Evolutionary conservation across 176 grass and related monocot genomes (phyloP).

Genomic region (bread wheat (Triticum aestivum)): DNA sequence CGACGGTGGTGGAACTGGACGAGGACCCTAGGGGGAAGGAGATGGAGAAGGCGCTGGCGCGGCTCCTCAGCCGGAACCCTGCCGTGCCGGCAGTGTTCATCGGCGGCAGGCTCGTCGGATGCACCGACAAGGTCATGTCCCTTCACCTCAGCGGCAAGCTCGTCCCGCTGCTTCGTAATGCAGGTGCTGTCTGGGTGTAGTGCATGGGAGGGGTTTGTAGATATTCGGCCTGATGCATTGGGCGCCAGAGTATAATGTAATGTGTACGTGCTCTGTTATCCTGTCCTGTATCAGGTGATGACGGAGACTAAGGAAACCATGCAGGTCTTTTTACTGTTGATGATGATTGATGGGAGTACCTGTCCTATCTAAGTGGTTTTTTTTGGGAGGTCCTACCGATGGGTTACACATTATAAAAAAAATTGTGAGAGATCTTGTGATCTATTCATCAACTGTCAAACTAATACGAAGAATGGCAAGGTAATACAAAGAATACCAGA

Average conservation of each 20-base stretch:
- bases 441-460: too few species aligned
- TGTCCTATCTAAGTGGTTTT: too few species aligned
- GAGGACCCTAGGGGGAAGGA: constrained; percentile 32
- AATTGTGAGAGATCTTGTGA: too few species aligned
- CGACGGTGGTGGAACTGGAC: constrained; percentile 40
- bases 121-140: constrained; percentile 50
- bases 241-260: not conserved
- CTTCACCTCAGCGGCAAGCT: constrained; percentile 44
- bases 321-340: constrained; percentile 6
- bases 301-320: not conserved
- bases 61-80: constrained; percentile 36
- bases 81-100: constrained; percentile 45
- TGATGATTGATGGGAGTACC: too few species aligned
- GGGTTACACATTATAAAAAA: too few species aligned
- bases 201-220: not conserved
- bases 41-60: constrained; percentile 42
- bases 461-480: too few species aligned
- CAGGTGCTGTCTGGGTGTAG: not conserved
- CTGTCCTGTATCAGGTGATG: not conserved
- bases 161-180: constrained; percentile 21
- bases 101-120: constrained; percentile 34
- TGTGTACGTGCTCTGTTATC: not conserved
- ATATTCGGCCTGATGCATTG: not conserved
- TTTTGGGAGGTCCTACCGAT: too few species aligned
- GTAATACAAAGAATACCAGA: too few species aligned